Evolutionary conservation across 441 rosid species (phyloP), one percentile per base, ranked within the genome.

Genomic region (Flueggea neowawraea): DNA sequence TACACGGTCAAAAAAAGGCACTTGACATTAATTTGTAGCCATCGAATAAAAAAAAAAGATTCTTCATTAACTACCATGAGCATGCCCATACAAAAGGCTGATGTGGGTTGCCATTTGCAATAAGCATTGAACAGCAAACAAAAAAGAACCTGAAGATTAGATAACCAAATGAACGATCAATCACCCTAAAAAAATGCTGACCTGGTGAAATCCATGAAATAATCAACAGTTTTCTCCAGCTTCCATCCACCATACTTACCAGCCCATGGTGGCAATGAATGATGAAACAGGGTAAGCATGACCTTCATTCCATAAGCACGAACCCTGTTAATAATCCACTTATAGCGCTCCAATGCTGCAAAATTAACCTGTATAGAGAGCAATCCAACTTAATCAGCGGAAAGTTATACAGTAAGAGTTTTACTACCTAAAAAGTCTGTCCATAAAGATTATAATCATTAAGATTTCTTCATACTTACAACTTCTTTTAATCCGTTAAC

Each of bases 241-340:
- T 91, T 94, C 96, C 99, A 90, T n/a, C 99, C 99, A 51, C 98
- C 98, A 74, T 90, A 94, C 52, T 82, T 96, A 76, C 91, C 86
- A 58, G 97, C 97, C 97, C 97, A 94, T 32, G 95, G 90, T 57
- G 99, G 99, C 78, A 94, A 70, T 31, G 99, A 91, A 73, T 94
- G 99, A 75, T 94, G 99, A 73, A 94, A 94, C 13, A 94, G 75
- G 39, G 97, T 94, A 62, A 89, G 84, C 99, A 94, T 94, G 78
- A 91, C 97, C 77, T 87, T 94, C 97, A 94, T 91, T 71, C 96
- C 99, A 68, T 80, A 80, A 57, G 84, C 78, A 57, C 69, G 96
- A 70, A 91, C 94, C 83, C 88, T 84, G 32, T 55, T 44, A 32
- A 94, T 80, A 63, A 91, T 94, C 97, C 97, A 91, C 65, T 86